Conservation (phyloP, 306 rosid genomes). For the Oemleria cerasiformis region DNA sequence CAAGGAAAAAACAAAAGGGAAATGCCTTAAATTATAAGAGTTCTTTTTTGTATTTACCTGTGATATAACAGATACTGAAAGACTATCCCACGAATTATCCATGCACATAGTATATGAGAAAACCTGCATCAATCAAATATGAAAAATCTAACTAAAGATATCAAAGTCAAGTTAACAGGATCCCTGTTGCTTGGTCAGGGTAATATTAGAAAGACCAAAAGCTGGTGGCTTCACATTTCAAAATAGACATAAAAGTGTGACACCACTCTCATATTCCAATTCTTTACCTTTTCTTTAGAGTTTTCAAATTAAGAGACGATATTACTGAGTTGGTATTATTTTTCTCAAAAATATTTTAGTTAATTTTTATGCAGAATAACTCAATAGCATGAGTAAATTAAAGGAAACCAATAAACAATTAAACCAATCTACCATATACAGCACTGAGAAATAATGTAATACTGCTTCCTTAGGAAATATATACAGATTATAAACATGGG, state of each 20-base stretch:
- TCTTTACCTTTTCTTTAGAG: conserved; percentile 1
- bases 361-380: not conserved
- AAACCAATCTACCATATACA: not conserved
- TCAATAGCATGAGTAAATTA: not conserved
- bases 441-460: not conserved
- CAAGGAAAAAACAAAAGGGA: not conserved
- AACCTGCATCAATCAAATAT: conserved; percentile 57
- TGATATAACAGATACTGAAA: conserved; percentile 63
- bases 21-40: not conserved
- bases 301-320: not conserved
- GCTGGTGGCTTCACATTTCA: conserved; percentile 1
- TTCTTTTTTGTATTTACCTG: conserved; percentile 50
- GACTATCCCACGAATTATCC: conserved; percentile 80
- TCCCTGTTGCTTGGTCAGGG: not conserved
- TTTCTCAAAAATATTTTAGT: not conserved
- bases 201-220: not conserved
- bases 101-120: conserved; percentile 71
- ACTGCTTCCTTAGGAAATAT: not conserved
- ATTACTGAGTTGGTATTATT: not conserved
- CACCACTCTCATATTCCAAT: not conserved
- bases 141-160: not conserved
- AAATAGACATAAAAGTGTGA: not conserved
- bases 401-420: not conserved
- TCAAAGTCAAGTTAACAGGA: not conserved
- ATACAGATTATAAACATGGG: not conserved